Base-by-base conservation (phyloP, 2,329 filamentous ascomycete species). In the Diaporthe citrichinensis region DNA sequence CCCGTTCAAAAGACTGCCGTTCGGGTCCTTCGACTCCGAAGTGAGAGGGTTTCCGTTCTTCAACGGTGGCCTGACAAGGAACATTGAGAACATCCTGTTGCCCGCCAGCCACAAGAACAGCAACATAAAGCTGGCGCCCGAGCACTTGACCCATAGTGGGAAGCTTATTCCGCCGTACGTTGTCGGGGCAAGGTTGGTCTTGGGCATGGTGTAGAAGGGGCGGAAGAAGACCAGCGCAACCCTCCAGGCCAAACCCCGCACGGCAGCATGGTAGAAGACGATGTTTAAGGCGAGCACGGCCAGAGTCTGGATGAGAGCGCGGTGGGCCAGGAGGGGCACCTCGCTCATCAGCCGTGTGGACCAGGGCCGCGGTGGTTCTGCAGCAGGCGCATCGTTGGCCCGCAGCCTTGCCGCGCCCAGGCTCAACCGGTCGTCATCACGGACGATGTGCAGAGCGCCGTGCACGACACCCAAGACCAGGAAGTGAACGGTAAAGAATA, bases 11-110 rank as follows among this genome's bases (percentile, higher is more conserved):
- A 98, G 87, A 81, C 94, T 98, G 49, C 95, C 95, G 80, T 98
- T 98, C 0, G 96, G 95, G 83, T 98, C 96, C 81, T 94, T 97
- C 23, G 95, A 94, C 78, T 96, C 94, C 25, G 90, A 90, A 0
- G 95, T 98, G 74, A 98, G 89, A 5, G 96, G 95, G 80, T 93
- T 90, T n/a, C 90, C 93, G 78, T 94, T 94, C 86, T 98, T 98
- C 72, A 98, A 82, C 0, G 96, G 96, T 79, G 94, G 92, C 82
- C 94, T 93, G 36, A 92, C 91, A 81, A 98, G 91, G 83, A 95
- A 95, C n/a, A 92, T 85, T 7, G 93, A 93, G 82, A 98, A 98
- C 36, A 94, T 90, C 39, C 90, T 86, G 81, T 97, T 97, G 55
- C 92, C 92, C 34, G 93, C 86, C 74, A 95, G 90, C 95, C 96